Percentiles rank a stretch among this genome's conserved stretches.
Evolutionary conservation across 805 yeast genomes (phyloP).

Genomic region (Sungouiozyma intestinalis): DNA sequence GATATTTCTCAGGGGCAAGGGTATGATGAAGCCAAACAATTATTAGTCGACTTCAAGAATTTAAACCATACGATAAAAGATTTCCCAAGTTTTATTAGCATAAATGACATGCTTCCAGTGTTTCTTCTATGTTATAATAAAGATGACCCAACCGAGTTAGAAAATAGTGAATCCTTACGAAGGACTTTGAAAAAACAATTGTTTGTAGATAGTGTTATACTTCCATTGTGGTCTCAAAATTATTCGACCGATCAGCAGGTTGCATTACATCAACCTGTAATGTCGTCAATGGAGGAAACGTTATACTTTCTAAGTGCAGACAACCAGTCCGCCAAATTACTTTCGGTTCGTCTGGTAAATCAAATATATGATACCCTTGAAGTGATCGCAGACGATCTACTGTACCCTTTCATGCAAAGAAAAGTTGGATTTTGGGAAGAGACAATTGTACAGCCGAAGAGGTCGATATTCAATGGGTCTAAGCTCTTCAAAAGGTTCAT

Average conservation of each 20-base stretch:
- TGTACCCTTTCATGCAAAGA: slow-evolving; percentile 75
- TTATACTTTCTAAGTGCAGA: slow-evolving; percentile 9
- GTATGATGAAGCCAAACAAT: slow-evolving; percentile 45
- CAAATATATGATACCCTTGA: slow-evolving; percentile 20
- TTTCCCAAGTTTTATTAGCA: slow-evolving; percentile 43
- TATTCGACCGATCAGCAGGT: slow-evolving; percentile 5
- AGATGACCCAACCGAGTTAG: slow-evolving; percentile 35
- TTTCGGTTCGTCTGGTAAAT: slow-evolving; percentile 16
- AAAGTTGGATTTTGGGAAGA: slow-evolving; percentile 82
- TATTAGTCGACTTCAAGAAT: slow-evolving; percentile 44
- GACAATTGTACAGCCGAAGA: slow-evolving; percentile 62
- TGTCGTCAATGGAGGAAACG: slow-evolving; percentile 23
- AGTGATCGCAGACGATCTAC: slow-evolving; percentile 14
- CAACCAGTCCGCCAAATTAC: slow-evolving; percentile 1
- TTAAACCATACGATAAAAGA: slow-evolving; percentile 37
- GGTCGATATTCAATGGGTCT: slow-evolving; percentile 62
- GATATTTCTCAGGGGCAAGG: slow-evolving; percentile 29
- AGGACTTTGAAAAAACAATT: slow-evolving; percentile 34
- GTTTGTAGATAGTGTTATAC: slow-evolving; percentile 27
- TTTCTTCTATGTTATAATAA: slow-evolving; percentile 43
- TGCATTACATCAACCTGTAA: slow-evolving; percentile 24
- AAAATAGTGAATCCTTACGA: slow-evolving; percentile 31
- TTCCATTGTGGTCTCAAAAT: slow-evolving; percentile 21
- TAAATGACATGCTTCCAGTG: slow-evolving; percentile 48
- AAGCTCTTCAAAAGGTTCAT: slow-evolving; percentile 40